These are phyloP conservation scores for Astrocystis sublimbata DNA, from an alignment of 495 filamentous ascomycete genomes.

Conservation along the genomic window DNA sequence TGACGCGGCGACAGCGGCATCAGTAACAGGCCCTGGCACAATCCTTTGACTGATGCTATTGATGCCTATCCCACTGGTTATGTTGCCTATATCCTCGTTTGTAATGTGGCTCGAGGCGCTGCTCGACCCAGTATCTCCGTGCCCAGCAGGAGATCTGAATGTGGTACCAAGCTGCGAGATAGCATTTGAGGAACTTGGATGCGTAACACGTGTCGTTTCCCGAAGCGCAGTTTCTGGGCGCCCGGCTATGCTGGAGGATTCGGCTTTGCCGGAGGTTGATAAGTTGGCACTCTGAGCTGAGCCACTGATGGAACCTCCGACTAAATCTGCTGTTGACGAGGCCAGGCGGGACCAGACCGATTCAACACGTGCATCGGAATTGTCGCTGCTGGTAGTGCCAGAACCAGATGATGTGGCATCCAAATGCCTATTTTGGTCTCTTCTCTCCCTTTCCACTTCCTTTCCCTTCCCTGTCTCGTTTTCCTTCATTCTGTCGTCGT, in stretches of 20 bases:
- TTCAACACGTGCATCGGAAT: not conserved
- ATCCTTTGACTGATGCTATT: not conserved
- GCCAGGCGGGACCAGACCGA: constrained; percentile 24
- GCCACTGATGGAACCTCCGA: constrained; percentile 13
- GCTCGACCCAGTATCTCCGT: not conserved
- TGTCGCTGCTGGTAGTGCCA: not conserved
- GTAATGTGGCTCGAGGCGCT: not conserved
- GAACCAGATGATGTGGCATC: not conserved
- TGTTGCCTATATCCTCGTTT: not conserved
- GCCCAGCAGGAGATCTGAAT: constrained; percentile 20
- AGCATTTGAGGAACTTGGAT: not conserved
- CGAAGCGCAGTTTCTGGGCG: not conserved
- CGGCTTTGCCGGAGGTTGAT: constrained; percentile 25
- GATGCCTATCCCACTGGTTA: not conserved
- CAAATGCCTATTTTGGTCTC: not conserved
- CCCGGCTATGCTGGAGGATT: constrained; percentile 16
- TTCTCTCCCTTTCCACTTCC: not conserved
- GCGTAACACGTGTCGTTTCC: constrained; percentile 12
- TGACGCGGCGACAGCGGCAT: not conserved
- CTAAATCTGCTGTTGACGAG: constrained; percentile 23
- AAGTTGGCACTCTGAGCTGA: not conserved
- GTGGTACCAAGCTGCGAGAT: constrained; percentile 6
- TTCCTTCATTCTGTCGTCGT: not conserved
- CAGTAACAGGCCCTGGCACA: not conserved
- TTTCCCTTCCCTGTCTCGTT: constrained; percentile 1